phyloP scores from a whole-genome alignment of 139 green algal genomes.

The Chlorella sp. region DNA sequence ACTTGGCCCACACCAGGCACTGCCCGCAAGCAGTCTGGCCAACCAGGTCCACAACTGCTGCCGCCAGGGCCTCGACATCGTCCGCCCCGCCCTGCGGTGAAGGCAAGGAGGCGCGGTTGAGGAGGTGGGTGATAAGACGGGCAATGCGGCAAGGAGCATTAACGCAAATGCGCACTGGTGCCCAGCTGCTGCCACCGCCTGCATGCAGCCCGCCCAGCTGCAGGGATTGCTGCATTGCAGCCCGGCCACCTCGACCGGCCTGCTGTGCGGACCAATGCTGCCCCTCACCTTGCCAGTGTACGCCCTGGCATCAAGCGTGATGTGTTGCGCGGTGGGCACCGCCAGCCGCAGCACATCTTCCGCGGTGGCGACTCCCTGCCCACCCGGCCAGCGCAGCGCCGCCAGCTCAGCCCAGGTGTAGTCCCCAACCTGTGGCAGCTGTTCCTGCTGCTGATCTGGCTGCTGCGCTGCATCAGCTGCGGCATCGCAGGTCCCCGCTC shows the following conservation, averaged over 20 bases:
- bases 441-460: too few relatives aligned
- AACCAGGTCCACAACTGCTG: conserved; percentile 42
- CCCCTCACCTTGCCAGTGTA: conserved; percentile 2
- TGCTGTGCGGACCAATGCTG: background rate
- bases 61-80: background rate
- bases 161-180: too few relatives aligned
- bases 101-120: too few relatives aligned
- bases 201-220: too few relatives aligned
- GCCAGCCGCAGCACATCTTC: conserved; percentile 54
- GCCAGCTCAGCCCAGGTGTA: conserved; percentile 42
- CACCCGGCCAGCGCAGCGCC: conserved; percentile 28
- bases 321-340: conserved; percentile 31
- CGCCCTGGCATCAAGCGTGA: conserved; percentile 38
- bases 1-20: conserved; percentile 72
- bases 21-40: conserved; percentile 49
- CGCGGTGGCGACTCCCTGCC: conserved; percentile 23
- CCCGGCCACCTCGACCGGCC: too few relatives aligned
- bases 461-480: too few relatives aligned
- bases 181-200: too few relatives aligned
- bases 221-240: too few relatives aligned
- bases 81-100: conserved; percentile 4
- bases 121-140: background rate
- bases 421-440: conserved; percentile 5
- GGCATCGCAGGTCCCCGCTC: background rate
- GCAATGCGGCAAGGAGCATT: too few relatives aligned